Base-by-base conservation (phyloP, 345 rosid genomes). In the Chamaenerion angustifolium region DNA sequence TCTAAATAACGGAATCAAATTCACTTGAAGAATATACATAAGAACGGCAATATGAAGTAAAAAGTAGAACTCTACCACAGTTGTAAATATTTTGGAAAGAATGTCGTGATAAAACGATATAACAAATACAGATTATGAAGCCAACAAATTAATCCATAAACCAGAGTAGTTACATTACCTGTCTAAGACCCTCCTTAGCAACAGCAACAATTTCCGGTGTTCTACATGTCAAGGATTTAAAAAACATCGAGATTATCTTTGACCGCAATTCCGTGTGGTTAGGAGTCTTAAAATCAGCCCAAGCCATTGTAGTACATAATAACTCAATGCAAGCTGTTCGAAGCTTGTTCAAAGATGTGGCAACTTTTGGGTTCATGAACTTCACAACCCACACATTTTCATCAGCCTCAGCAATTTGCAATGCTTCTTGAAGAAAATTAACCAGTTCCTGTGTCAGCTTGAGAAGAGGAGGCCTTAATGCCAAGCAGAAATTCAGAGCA, bases 391-490 rank as follows among this genome's bases (percentile, higher is more conserved):
- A 82, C 31, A 66, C 86, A 61, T 75, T 73, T 74, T 92, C 99
- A 77, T 92, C 99, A 64, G 96, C 82, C 75, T 88, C 96, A 15
- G 96, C 99, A 69, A 85, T 92, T 68, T 92, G 95, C 75, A 92
- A 64, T 56, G 96, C 95, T 76, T 92, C 99, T 84, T 92, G 99
- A 58, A 92, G 79, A 67, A 92, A 88, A 68, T 79, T 92, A n/a
- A 88, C 76, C 69, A 92, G 70, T 67, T 92, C 99, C 67, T 74
- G 94, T 48, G 96, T 88, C 74, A 92, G 72, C 79, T 84, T 88
- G 45, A 92, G 76, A 59, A 92, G 95, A 21, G 99, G 99, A 23
- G 99, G 99, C 76, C 96, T 80, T 76, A 92, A 69, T 25, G 96
- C 90, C 68, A 88, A 68, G 79, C 95, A 88, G 73, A 92, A 92